Evolutionary conservation across 192 early-diverging fungal genomes (phyloP).

Genomic region (Coemansia sp.): DNA sequence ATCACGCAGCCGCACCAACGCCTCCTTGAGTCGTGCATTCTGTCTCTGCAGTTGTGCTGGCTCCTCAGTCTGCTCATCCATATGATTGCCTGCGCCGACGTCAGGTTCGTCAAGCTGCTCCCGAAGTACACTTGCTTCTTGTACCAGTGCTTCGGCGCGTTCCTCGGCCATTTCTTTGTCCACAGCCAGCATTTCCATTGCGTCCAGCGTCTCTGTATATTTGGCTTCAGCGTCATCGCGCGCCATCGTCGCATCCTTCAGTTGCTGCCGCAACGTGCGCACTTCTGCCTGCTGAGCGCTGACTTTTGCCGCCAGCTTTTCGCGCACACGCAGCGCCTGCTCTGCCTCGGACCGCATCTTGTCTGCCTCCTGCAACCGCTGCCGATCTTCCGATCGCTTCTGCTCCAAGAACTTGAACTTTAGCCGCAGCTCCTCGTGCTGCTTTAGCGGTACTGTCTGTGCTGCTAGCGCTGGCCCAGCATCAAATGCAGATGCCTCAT

Average conservation of each 20-base stretch:
- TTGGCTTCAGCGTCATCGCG: conserved; percentile 68
- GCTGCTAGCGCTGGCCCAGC: conserved; percentile 7
- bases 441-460: conserved; percentile 62
- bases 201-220: conserved; percentile 71
- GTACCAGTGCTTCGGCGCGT: conserved; percentile 70
- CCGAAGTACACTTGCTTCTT: conserved; percentile 68
- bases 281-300: conserved; percentile 71
- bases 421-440: conserved; percentile 77
- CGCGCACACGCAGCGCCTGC: conserved; percentile 62
- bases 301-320: conserved; percentile 69
- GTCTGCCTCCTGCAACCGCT: conserved; percentile 71
- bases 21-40: conserved; percentile 86
- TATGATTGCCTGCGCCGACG: conserved; percentile 53
- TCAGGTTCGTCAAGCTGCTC: conserved; percentile 82
- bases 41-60: conserved; percentile 69
- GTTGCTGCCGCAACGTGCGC: conserved; percentile 59
- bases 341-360: conserved; percentile 70
- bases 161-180: conserved; percentile 95
- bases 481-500: conserved; percentile 33
- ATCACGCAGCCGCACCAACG: conserved; percentile 81
- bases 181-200: conserved; percentile 80
- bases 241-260: conserved; percentile 59
- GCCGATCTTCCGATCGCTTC: conserved; percentile 80
- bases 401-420: conserved; percentile 75
- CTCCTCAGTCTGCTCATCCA: conserved; percentile 2